Base-by-base conservation (phyloP, 2,329 filamentous ascomycete species). In the Ceratocystis harringtonii region DNA sequence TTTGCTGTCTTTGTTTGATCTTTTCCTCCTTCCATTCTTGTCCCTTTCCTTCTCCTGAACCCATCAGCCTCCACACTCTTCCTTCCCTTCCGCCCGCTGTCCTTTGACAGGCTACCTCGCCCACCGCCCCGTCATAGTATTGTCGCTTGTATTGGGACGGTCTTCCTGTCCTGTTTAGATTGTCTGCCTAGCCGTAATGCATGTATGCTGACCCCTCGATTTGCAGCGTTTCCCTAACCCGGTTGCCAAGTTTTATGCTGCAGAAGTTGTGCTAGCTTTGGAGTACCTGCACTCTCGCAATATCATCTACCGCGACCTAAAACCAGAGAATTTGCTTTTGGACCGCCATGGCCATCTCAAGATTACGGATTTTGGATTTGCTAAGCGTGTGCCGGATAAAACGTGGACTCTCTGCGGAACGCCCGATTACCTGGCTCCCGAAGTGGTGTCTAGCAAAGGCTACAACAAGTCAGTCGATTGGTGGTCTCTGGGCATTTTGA, bases 391-490 rank as follows among this genome's bases (percentile, higher is more conserved):
- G 30, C 92, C 92, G 17, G 94, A 99, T 80, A 97, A 97, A 77
- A 99, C 94, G 52, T 99, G 94, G 94, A 99, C 94, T 30, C 82
- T 99, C 52, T 99, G 94, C 74, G 94, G 94, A 68, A 99, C 94
- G 12, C 94, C 94, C 5, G 94, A 99, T 76, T 99, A 99, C 74
- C 84, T 99, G 44, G 94, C 94, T 0, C 94, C 94, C 0, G 94
- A 99, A 77, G 94, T 99, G 15, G 94, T 99, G n/a, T 92, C 91
- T 68, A 96, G 92, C 75, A 97, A 97, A 78, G 94, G 94, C 64
- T 99, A 99, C 80, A 99, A 99, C 80, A 99, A 97, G 76, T 96
- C 92, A 50, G 94, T 99, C 19, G 94, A 99, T 75, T 99, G 94
- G 94, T 99, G 94, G 94, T 97, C 92, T 64, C 81, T 99, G 67